phyloP scores from a whole-genome alignment of 1,284 basidiomycete species.

The Malassezia arunalokei region DNA sequence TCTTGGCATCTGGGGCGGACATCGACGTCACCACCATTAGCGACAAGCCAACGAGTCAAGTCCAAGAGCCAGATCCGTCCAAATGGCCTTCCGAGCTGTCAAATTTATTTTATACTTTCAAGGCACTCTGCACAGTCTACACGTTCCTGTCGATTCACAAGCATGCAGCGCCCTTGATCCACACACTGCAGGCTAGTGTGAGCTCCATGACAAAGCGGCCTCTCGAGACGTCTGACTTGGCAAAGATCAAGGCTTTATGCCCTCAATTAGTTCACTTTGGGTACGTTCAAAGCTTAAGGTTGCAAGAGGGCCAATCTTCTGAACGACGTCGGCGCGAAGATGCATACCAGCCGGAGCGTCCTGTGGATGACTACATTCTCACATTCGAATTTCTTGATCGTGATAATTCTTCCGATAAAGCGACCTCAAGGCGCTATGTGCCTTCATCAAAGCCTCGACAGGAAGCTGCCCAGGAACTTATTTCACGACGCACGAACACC shows the following conservation, averaged over 20 bases:
- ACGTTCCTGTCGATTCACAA: slow-evolving; percentile 74
- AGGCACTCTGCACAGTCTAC: slow-evolving; percentile 80
- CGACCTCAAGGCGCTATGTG: slow-evolving; percentile 5
- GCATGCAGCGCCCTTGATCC: slow-evolving; percentile 67
- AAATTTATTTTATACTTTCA: neutral
- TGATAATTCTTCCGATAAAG: slow-evolving; percentile 18
- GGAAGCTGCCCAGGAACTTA: slow-evolving; percentile 1
- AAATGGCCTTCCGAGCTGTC: neutral
- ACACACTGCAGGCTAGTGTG: slow-evolving; percentile 62
- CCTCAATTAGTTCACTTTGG: slow-evolving; percentile 70
- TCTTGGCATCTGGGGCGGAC: too few relatives aligned
- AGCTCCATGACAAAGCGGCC: slow-evolving; percentile 53
- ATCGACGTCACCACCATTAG: too few relatives aligned
- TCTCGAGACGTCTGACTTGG: slow-evolving; percentile 63
- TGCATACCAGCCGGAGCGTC: slow-evolving; percentile 19
- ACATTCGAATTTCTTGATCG: slow-evolving; percentile 13
- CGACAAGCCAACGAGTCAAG: too few relatives aligned
- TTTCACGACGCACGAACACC: slow-evolving; percentile 39
- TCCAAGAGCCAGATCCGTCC: too few relatives aligned
- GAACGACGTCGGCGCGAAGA: slow-evolving; percentile 19
- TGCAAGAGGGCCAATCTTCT: slow-evolving; percentile 18
- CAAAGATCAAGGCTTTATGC: slow-evolving; percentile 76
- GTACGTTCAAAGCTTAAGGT: slow-evolving; percentile 53
- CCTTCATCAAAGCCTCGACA: neutral
- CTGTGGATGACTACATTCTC: slow-evolving; percentile 13